These are phyloP conservation scores for Cryptococcus sp. DNA, from an alignment of 1,284 basidiomycete species.

Conservation along the genomic window DNA sequence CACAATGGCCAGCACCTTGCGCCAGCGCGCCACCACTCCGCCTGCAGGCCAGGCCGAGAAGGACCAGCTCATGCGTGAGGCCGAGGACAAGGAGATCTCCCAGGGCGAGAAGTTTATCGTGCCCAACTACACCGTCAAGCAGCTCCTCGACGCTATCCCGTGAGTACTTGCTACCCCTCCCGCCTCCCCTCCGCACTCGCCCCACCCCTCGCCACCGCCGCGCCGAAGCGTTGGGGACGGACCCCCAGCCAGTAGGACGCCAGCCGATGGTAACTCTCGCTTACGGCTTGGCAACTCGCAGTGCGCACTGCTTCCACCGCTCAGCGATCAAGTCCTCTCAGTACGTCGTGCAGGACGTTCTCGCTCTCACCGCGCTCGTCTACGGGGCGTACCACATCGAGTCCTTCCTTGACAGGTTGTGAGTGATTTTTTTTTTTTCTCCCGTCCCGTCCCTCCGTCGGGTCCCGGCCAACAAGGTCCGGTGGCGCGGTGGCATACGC, in stretches of 20 bases:
- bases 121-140: slow-evolving; percentile 51
- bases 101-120: slow-evolving; percentile 49
- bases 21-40: slow-evolving; percentile 37
- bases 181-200: too few relatives aligned
- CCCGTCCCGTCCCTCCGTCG: not conserved
- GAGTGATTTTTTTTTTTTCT: slow-evolving; percentile 18
- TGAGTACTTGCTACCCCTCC: slow-evolving; percentile 44
- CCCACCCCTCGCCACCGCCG: too few relatives aligned
- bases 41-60: slow-evolving; percentile 41
- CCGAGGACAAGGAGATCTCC: slow-evolving; percentile 44
- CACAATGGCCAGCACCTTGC: slow-evolving; percentile 40
- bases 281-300: slow-evolving; percentile 49
- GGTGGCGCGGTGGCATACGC: not conserved
- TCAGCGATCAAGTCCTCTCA: slow-evolving; percentile 77
- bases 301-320: slow-evolving; percentile 88
- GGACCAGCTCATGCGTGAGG: slow-evolving; percentile 41
- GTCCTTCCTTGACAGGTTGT: slow-evolving; percentile 46
- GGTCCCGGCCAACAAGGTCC: not conserved
- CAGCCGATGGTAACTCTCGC: too few relatives aligned
- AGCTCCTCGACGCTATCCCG: slow-evolving; percentile 81
- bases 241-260: too few relatives aligned
- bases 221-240: too few relatives aligned
- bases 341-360: slow-evolving; percentile 76
- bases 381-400: slow-evolving; percentile 70
- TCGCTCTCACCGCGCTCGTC: slow-evolving; percentile 67